These are phyloP conservation scores for Cytospora chrysosperma DNA, from an alignment of 2,329 filamentous ascomycete genomes.

Conservation along the genomic window DNA sequence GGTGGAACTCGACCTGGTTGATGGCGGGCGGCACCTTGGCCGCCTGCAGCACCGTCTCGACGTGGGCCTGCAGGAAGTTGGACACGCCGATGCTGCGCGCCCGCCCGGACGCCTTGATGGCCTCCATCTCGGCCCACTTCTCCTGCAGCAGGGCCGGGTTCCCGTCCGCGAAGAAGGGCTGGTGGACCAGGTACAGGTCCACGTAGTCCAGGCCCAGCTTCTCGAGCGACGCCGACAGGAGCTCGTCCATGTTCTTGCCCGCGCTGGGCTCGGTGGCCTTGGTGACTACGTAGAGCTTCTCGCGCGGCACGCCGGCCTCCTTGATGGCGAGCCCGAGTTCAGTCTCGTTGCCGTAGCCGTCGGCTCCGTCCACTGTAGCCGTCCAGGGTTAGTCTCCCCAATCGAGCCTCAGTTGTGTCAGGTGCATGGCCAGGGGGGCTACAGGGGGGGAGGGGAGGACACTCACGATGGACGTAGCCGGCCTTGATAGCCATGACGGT, in stretches of 20 bases:
- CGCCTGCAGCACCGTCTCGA: constrained; percentile 56
- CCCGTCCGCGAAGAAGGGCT: constrained; percentile 50
- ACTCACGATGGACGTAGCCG: constrained; percentile 38
- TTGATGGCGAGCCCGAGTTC: constrained; percentile 73
- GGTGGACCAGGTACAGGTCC: constrained; percentile 67
- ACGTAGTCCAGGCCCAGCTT: constrained; percentile 70
- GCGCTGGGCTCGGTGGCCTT: constrained; percentile 46
- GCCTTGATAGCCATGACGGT: constrained; percentile 63
- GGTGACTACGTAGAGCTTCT: constrained; percentile 67
- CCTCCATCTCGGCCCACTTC: constrained; percentile 61
- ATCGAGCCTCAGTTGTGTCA: constrained; percentile 43
- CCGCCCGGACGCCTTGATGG: constrained; percentile 64
- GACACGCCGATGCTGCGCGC: constrained; percentile 73
- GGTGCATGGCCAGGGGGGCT: background rate
- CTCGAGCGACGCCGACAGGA: constrained; percentile 59
- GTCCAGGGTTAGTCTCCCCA: constrained; percentile 45
- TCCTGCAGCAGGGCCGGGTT: constrained; percentile 53
- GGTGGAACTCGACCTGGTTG: constrained; percentile 82
- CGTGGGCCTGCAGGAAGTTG: constrained; percentile 63
- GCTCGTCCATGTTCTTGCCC: constrained; percentile 42
- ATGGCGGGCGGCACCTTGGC: constrained; percentile 64
- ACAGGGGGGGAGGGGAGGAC: too few species aligned
- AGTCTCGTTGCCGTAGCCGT: constrained; percentile 66
- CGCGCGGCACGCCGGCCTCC: constrained; percentile 61
- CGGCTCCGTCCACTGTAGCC: constrained; percentile 64